Percentiles rank a stretch among this genome's conserved stretches.
phyloP scores from a whole-genome alignment of 2,329 filamentous ascomycete species.

The Ploettnerulaceae sp. region DNA sequence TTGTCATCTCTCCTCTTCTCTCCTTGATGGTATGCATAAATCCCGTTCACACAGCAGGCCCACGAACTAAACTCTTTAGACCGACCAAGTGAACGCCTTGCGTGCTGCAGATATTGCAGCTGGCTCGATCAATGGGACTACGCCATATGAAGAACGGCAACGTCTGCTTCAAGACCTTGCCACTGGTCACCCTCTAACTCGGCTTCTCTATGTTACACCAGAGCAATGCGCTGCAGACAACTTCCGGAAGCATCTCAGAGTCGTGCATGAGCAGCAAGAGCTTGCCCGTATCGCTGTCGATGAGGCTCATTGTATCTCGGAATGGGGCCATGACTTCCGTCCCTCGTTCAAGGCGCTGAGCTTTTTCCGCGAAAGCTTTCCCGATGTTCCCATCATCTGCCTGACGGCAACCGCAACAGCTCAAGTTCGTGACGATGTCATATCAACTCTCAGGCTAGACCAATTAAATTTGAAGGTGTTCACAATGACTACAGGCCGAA shows the following conservation, averaged over 20 bases:
- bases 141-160: constrained; percentile 57
- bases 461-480: constrained; percentile 63
- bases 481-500: constrained; percentile 75
- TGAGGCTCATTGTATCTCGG: constrained; percentile 94
- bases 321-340: constrained; percentile 98
- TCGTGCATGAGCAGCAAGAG: constrained; percentile 75
- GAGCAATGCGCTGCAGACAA: constrained; percentile 75
- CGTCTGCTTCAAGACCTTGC: constrained; percentile 75
- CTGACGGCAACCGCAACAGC: constrained; percentile 86
- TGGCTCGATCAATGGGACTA: constrained; percentile 82
- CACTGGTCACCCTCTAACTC: constrained; percentile 77
- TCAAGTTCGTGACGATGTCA: constrained; percentile 76
- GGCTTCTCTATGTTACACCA: constrained; percentile 88
- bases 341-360: constrained; percentile 81
- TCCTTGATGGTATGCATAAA: constrained; percentile 68
- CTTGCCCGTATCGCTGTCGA: constrained; percentile 87
- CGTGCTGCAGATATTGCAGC: constrained; percentile 71
- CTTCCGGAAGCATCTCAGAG: constrained; percentile 69
- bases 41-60: no score
- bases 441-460: constrained; percentile 67
- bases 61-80: constrained; percentile 43
- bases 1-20: constrained; percentile 84
- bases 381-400: constrained; percentile 84
- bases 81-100: constrained; percentile 85
- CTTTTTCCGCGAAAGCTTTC: constrained; percentile 79